Evolutionary conservation across 805 yeast genomes (phyloP), one percentile per base, ranked within the genome.

Genomic region (Candida quercuum): DNA sequence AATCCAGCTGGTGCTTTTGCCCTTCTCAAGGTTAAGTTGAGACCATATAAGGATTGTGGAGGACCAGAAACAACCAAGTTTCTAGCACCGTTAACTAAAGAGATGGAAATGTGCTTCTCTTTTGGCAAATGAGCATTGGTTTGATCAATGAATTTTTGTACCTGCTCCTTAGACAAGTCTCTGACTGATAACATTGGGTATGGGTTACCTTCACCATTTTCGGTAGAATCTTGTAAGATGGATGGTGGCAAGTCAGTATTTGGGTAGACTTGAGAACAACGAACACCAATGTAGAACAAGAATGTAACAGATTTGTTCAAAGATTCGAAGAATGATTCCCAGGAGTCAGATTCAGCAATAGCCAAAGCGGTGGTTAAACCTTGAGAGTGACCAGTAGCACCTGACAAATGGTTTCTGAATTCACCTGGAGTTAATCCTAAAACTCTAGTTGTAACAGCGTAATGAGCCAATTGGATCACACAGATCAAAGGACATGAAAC

Each of bases 401-500:
- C 93, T 36, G 70, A 61, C 39, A 91, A 67, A 50, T 72, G 64
- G 38, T 71, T 60, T 64, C 88, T 75, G 51, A 93, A 71, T 64
- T 86, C 84, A 52, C 96, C 97, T 31, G 99, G 99, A 43, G 86
- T 76, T 48, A 81, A 67, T 48, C 95, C 96, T 49, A 91, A 72
- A 31, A 85, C 72, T 61, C 80, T 80, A 55, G 94, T 83, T 35
- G 96, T 81, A 49, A 91, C 77, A 41, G 91, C 87, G 61, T 82
- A 91, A 69, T 93, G 97, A 51, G 91, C 83, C 57, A 93, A 74
- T 69, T 93, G 99, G 59, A 91, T 88, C 38, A 89, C 83, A 68
- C 97, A 93, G 57, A 93, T 93, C 57, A 91, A 74, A n/a, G 99
- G 99, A 64, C 97, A 91, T 22, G 95, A 83, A 31, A 93, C 87